phyloP scores from a whole-genome alignment of 352 stramenopile species.

The Phytopythium montanum region DNA sequence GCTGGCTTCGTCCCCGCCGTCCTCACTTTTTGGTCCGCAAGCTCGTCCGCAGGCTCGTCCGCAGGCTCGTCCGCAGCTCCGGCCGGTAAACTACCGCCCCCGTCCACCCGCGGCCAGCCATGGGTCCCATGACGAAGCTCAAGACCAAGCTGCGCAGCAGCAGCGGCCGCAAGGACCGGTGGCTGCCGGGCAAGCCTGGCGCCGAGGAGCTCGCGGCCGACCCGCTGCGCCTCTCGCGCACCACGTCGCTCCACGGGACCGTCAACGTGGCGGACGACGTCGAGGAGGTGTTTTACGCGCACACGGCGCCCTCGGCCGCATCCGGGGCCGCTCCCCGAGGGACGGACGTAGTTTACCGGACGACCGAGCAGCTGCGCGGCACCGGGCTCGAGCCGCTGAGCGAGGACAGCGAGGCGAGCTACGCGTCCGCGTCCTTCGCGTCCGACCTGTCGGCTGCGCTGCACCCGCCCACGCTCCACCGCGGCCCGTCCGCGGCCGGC shows the following conservation, averaged over 20 bases:
- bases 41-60: background rate
- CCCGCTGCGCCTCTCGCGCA: conserved; percentile 24
- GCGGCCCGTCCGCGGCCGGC: background rate
- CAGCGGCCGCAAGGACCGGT: conserved; percentile 37
- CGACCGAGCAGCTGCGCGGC: conserved; percentile 52
- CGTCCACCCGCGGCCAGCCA: conserved; percentile 11
- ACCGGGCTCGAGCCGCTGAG: conserved; percentile 49
- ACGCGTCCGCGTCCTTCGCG: conserved; percentile 24
- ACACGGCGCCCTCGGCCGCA: conserved; percentile 13
- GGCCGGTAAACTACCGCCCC: background rate
- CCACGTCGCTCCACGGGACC: conserved; percentile 25
- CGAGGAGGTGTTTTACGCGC: conserved; percentile 58
- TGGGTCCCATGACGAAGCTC: conserved; percentile 55
- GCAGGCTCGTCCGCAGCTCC: background rate
- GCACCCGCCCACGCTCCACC: background rate
- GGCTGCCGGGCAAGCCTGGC: conserved; percentile 40
- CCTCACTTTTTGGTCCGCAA: conserved; percentile 6
- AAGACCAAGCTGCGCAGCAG: conserved; percentile 56
- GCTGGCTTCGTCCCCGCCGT: too few species aligned
- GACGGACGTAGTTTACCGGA: conserved; percentile 41
- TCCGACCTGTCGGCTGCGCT: conserved; percentile 15
- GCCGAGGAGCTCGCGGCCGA: conserved; percentile 35
- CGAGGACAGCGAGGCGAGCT: conserved; percentile 50
- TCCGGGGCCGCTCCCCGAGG: too few species aligned
- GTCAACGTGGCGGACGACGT: conserved; percentile 61